A percentile compares a stretch with the other conserved stretches of the same genome.
phyloP scores from a whole-genome alignment of 2,329 filamentous ascomycete species.

The Harringtonia aguacate region DNA sequence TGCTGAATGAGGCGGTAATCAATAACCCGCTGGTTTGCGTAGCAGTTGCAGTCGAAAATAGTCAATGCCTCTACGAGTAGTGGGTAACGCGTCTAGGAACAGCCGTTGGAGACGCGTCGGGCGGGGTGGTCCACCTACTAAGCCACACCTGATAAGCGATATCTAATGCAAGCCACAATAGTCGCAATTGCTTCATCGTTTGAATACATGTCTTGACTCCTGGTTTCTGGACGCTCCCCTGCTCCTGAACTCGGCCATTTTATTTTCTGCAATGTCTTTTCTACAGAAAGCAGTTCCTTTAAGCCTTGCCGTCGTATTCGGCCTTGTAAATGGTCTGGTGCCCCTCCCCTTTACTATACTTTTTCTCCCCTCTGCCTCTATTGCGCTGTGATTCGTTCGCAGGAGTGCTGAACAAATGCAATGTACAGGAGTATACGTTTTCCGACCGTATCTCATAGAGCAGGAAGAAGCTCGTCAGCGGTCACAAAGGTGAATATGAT shows the following conservation, averaged over 20 bases:
- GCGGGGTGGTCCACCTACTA: not conserved
- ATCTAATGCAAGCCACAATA: too few relatives aligned
- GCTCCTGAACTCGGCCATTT: too few relatives aligned
- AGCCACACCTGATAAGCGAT: too few relatives aligned
- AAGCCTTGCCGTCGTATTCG: conserved; percentile 19
- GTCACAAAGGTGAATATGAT: not conserved
- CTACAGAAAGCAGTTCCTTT: conserved; percentile 11
- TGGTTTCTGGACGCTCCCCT: too few relatives aligned
- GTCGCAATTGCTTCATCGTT: too few relatives aligned
- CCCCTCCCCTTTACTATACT: not conserved
- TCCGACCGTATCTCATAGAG: conserved; percentile 7
- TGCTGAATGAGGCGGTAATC: too few relatives aligned
- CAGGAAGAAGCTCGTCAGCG: not conserved
- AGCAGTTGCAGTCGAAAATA: too few relatives aligned
- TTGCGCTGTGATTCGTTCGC: not conserved
- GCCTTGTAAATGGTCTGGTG: conserved; percentile 19
- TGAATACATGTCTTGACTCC: too few relatives aligned
- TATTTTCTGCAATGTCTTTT: conserved; percentile 10
- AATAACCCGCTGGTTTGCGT: too few relatives aligned
- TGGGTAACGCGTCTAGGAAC: too few relatives aligned
- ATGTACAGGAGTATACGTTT: conserved; percentile 11
- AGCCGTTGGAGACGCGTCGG: not conserved
- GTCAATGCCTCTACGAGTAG: too few relatives aligned
- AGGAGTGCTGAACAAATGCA: not conserved
- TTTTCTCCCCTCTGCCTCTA: too few relatives aligned